These are phyloP conservation scores for Populus hybrid DNA, from an alignment of 441 rosid species.

Conservation along the genomic window DNA sequence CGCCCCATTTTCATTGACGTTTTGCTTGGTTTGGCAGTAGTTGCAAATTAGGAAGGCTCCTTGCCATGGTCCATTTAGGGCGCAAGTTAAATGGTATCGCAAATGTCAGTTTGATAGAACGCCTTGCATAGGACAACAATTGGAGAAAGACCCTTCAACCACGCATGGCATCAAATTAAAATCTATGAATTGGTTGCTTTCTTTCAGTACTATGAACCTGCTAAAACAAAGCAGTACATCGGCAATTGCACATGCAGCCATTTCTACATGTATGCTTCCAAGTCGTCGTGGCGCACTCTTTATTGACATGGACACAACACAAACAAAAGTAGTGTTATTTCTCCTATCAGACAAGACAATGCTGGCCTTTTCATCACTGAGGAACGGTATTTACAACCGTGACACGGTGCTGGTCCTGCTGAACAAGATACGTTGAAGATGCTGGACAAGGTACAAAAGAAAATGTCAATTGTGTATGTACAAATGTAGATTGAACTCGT, in stretches of 20 bases:
- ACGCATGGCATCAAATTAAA: background rate
- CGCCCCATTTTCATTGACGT: background rate
- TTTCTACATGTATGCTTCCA: background rate
- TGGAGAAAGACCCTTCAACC: constrained; percentile 4
- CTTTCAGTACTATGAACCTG: background rate
- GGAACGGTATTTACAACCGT: background rate
- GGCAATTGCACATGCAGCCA: background rate
- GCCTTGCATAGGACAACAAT: background rate
- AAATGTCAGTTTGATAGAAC: too few relatives aligned
- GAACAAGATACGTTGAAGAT: background rate
- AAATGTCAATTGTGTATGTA: background rate
- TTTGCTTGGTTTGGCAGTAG: background rate
- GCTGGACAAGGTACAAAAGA: background rate
- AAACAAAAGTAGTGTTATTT: background rate
- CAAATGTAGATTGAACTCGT: background rate
- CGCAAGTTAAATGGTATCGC: background rate
- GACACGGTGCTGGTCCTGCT: background rate
- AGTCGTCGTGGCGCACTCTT: background rate
- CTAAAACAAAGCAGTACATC: background rate
- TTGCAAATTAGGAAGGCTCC: background rate
- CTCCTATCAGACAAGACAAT: background rate
- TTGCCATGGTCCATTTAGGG: background rate
- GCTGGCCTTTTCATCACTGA: background rate
- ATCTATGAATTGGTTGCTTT: background rate
- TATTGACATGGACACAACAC: constrained; percentile 4